Evolutionary conservation across 306 rosid species (phyloP), one percentile per base, ranked within the genome.

Genomic region (Citrullus mucosospermus): DNA sequence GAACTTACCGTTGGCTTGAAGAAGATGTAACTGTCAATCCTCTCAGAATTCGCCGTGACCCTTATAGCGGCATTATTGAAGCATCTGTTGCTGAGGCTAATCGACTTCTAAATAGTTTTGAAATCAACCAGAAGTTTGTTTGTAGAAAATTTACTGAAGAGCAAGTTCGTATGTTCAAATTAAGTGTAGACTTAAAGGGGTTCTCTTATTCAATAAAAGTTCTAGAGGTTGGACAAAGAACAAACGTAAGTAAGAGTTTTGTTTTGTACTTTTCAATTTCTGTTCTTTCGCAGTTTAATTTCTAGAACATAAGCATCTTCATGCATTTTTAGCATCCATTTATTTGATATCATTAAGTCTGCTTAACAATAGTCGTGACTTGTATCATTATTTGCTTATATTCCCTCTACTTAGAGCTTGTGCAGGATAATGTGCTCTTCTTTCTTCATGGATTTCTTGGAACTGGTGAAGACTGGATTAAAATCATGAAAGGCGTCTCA

Each of bases 371-470:
- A 51, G 22, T 74, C 13, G 68, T 77, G 79, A 63, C 74, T 56
- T 80, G 41, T 36, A 66, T 51, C 48, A 69, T 79, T 66, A 68
- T 18, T 6, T 78, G 78, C 86, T 90, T 74, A 88, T 82, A 8
- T 71, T 81, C 71, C 59, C 55, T 76, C 72, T 55, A 57, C 71
- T 66, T 80, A 80, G 78, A 70, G 70, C 82, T 77, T 82, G 79
- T 89, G 89, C 90, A 94, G 98, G 97, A 89, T 65, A 86, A 87
- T 70, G 84, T 85, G 58, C 41, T 89, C 55, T 79, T 94, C 54
- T 94, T 94, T 88, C 96, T 94, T 83, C 97, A 94, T 80, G 98
- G 98, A 69, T 94, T 90, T 86, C 96, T 94, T 80, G 98, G 98
- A 84, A 82, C 88, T 56, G 90, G 96, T 77, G 92, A 92, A 88